Evolutionary conservation across 352 stramenopile genomes (phyloP).

Genomic region (Phytopythium litorale): DNA sequence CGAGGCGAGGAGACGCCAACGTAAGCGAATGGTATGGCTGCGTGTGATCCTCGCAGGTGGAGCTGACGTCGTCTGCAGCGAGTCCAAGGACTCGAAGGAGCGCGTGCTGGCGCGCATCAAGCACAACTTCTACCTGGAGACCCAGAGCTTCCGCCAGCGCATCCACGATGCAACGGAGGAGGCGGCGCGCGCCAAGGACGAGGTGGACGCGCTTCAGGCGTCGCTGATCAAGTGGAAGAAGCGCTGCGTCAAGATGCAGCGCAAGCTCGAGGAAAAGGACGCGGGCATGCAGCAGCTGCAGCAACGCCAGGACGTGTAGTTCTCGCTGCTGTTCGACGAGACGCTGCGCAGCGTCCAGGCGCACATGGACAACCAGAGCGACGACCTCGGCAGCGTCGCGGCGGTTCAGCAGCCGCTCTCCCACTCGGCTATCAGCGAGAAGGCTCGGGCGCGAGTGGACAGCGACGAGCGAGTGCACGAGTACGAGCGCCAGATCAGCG

Average conservation of each 20-base stretch:
- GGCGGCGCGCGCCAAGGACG: conserved; percentile 16
- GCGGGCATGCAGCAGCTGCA: conserved; percentile 39
- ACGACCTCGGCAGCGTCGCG: conserved; percentile 9
- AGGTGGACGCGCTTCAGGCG: conserved; percentile 31
- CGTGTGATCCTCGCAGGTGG: too few relatives aligned
- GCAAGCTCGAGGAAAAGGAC: conserved; percentile 56
- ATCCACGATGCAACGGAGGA: conserved; percentile 30
- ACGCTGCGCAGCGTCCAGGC: conserved; percentile 54
- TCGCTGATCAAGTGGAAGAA: conserved; percentile 45
- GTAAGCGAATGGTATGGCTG: neutral
- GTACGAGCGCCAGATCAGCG: conserved; percentile 67
- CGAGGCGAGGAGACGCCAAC: neutral
- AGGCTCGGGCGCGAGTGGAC: conserved; percentile 19
- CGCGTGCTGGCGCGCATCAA: conserved; percentile 46
- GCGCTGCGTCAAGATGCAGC: conserved; percentile 56
- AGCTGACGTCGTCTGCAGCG: neutral
- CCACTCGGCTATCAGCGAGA: conserved; percentile 32
- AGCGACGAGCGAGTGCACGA: conserved; percentile 55
- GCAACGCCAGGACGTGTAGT: conserved; percentile 45
- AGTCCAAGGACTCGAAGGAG: conserved; percentile 24
- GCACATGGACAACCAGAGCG: conserved; percentile 30
- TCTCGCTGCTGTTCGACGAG: conserved; percentile 57
- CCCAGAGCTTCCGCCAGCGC: conserved; percentile 36
- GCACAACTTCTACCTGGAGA: conserved; percentile 53
- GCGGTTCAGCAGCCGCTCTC: conserved; percentile 26